Base-by-base conservation (phyloP, 495 filamentous ascomycete genomes). In the Hyphodiscus hymeniophilus region DNA sequence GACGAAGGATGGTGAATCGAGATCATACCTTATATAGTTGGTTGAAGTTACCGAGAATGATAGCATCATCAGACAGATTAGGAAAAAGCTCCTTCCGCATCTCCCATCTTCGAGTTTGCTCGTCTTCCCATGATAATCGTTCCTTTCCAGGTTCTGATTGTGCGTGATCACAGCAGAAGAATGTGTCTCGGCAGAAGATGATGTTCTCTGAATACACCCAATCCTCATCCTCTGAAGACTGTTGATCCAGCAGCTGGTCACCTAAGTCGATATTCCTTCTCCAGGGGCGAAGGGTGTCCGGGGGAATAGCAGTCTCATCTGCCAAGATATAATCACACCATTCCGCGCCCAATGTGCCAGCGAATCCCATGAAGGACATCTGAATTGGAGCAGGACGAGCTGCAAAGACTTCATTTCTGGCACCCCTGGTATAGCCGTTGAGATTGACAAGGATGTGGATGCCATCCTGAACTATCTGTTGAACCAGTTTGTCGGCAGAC, bases 281-380 rank as follows among this genome's bases (percentile, higher is more conserved):
- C 54, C 79, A 81, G 1, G 87, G 87, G 18, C 89, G 79, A 44
- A 97, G 67, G 6, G 90, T 96, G 4, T 81, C 79, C 4, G 71
- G 73, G 0, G 92, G 94, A 44, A 99, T 83, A 0, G 92, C 89
- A 7, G 87, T 86, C 36, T 82, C 69, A 58, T 99, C 92, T 3
- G 92, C 90, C 23, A 97, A 76, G 23, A 99, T 79, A 58, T 99
- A 99, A 58, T 99, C 92, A 61, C 92, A 99, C 92, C 92, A 99
- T 59, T 97, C 92, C 22, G 92, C 92, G 10, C 94, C 92, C 7
- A 99, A 72, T 2, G 92, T 95, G 6, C 92, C 92, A 1, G 92
- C 92, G 64, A 99, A 97, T 1, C 92, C 92, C 92, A 99, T 99
- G 62, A 99, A 99, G 0, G 92, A 95, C 92, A 99, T 99, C 55